Percentiles rank a stretch among this genome's conserved stretches.
Evolutionary conservation across 225 moss, liverwort and hornwort species (phyloP).

Genomic region (Physcomitrium patens): DNA sequence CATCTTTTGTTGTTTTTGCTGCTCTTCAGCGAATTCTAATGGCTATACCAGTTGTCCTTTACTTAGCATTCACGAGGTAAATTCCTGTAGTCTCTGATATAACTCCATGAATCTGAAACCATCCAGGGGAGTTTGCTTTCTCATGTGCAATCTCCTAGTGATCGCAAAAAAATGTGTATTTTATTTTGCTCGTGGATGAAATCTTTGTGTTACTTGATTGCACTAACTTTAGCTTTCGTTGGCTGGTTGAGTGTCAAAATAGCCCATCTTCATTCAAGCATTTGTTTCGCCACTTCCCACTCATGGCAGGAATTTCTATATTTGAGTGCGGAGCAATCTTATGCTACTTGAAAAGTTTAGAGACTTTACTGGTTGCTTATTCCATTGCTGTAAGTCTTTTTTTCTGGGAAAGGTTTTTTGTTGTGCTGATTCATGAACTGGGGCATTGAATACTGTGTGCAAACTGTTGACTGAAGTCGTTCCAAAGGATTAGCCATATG

Average conservation of each 20-base stretch:
- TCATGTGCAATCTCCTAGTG: background rate
- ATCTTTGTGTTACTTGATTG: background rate
- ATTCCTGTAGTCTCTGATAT: background rate
- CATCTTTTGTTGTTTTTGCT: conserved; percentile 53
- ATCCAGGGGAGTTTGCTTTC: background rate
- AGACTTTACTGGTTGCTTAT: conserved; percentile 53
- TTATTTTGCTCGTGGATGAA: background rate
- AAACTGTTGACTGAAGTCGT: background rate
- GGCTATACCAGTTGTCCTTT: conserved; percentile 54
- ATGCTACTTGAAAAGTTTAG: conserved; percentile 57
- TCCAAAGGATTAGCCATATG: background rate
- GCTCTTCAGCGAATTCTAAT: conserved; percentile 55
- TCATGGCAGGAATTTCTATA: conserved; percentile 48
- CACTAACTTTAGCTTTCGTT: conserved; percentile 17
- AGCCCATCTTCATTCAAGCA: conserved; percentile 55
- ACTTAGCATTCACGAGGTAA: conserved; percentile 48
- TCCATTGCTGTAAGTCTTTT: conserved; percentile 48
- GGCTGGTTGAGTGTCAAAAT: conserved; percentile 29
- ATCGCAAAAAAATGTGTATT: background rate
- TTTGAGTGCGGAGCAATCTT: conserved; percentile 52
- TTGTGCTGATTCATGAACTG: background rate
- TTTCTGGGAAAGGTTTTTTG: background rate
- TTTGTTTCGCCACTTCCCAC: conserved; percentile 50
- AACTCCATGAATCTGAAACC: background rate
- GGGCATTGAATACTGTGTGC: background rate